phyloP scores from a whole-genome alignment of 768 basidiomycete species.

The Bullera alba region DNA sequence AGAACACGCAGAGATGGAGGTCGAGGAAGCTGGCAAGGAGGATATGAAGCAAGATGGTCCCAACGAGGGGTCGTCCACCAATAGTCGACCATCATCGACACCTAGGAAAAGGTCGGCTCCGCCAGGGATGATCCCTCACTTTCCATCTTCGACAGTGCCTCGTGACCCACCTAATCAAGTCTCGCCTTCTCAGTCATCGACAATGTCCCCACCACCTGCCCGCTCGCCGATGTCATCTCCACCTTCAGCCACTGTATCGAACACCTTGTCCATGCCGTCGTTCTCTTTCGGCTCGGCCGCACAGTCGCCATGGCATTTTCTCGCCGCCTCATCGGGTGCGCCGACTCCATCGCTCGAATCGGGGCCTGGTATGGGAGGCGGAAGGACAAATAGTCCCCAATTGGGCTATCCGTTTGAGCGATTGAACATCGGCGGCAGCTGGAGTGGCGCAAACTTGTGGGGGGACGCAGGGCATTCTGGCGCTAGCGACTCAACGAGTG shows the following conservation, averaged over 20 bases:
- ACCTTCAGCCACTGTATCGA: neutral
- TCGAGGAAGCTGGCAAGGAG: neutral
- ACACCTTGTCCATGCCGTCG: slow-evolving; percentile 5
- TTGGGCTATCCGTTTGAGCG: slow-evolving; percentile 43
- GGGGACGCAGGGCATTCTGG: slow-evolving; percentile 7
- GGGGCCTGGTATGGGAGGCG: slow-evolving; percentile 14
- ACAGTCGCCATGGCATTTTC: slow-evolving; percentile 30
- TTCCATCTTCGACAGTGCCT: slow-evolving; percentile 16
- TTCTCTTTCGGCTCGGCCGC: slow-evolving; percentile 2
- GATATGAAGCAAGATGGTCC: neutral
- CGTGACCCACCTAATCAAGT: slow-evolving; percentile 12
- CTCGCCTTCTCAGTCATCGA: slow-evolving; percentile 20
- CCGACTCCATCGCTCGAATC: slow-evolving; percentile 37
- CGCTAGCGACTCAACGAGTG: neutral
- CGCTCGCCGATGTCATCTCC: slow-evolving; percentile 20
- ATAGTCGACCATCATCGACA: neutral
- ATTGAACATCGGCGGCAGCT: slow-evolving; percentile 37
- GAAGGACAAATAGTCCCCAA: slow-evolving; percentile 37
- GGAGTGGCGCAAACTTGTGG: slow-evolving; percentile 36
- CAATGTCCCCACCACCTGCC: slow-evolving; percentile 12
- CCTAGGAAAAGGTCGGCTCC: slow-evolving; percentile 19
- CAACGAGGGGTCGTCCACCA: neutral
- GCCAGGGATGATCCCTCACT: slow-evolving; percentile 24
- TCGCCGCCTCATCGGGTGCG: slow-evolving; percentile 38
- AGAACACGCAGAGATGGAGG: slow-evolving; percentile 4